Conservation (phyloP, 1,284 basidiomycete genomes). For the Rhodotorula sp. region DNA sequence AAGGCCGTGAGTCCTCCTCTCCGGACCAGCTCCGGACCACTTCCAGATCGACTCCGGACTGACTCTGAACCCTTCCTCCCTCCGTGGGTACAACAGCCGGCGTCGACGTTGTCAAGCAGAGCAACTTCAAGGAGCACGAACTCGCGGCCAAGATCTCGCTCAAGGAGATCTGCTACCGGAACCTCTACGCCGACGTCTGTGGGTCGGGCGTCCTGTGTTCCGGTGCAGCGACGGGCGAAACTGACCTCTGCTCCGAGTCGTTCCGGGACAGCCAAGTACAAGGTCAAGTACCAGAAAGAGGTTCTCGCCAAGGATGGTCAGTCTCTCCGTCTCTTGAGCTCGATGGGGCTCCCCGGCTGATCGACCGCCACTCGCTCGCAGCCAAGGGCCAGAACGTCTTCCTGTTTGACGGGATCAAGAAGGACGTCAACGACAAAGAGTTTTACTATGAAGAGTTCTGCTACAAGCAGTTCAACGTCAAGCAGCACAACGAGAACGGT, state of each 20-base stretch:
- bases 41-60: neutral
- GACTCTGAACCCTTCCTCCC: no score
- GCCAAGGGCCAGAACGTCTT: conserved; percentile 6
- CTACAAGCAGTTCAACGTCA: conserved; percentile 10
- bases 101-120: neutral
- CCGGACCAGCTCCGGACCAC: neutral
- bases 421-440: conserved; percentile 9
- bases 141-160: neutral
- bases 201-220: no score
- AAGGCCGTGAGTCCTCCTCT: neutral
- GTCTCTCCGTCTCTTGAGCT: neutral
- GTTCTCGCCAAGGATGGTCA: conserved; percentile 3
- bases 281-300: conserved; percentile 10
- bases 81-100: no score
- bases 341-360: neutral
- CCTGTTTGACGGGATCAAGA: conserved; percentile 5
- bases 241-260: neutral
- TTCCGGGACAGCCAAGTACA: neutral
- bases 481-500: conserved; percentile 8
- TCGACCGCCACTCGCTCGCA: neutral
- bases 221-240: neutral
- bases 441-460: conserved; percentile 19
- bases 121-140: neutral
- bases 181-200: conserved; percentile 13
- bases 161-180: conserved; percentile 16